Base-by-base conservation (phyloP, 2,329 filamentous ascomycete species). In the Verticillium tricorpus region DNA sequence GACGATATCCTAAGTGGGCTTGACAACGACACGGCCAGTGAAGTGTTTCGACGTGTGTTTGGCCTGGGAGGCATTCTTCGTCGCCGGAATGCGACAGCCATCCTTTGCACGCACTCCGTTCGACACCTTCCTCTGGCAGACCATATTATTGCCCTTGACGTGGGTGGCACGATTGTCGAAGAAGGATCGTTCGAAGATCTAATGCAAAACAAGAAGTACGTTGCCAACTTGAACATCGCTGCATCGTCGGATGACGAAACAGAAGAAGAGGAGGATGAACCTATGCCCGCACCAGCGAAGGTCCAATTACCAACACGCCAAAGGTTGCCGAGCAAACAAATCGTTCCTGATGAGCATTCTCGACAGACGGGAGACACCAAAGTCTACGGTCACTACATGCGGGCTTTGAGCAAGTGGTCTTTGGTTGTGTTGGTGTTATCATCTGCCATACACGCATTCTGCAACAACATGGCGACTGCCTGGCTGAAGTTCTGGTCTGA, bases 111-210 rank as follows among this genome's bases (percentile, higher is more conserved):
- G 1, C 73, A 76, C 52, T 72, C 72, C 0, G 64, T 74, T 5
- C 66, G 69, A 0, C 69, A 72, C 56, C 60, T 78, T 3, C 70
- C 73, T 0, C 65, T 67, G 39, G 78, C 71, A 60, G 79, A 85
- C 55, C 76, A 81, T 37, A 77, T 85, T 8, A 76, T 85, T 45
- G 79, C 77, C 0, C 73, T 85, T 0, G 75, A 74, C 0, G 39
- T 66, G 0, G 73, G 76, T 11, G 80, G 81, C 0, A 72, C 66
- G 0, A 63, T 83, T 1, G 68, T 77, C 0, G 80, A 84, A 35
- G 76, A 83, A 39, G 65, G 65, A 1, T 72, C 65, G 1, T 80
- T 77, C 32, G 59, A 69, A 2, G 67, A 75, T 17, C 69, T 79
- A 14, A 62, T 64, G 57, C 66, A 65, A 1, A 71, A 73, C 57